These are phyloP conservation scores for Escallonia rubra DNA, from an alignment of 129 eudicot species.

Conservation along the genomic window DNA sequence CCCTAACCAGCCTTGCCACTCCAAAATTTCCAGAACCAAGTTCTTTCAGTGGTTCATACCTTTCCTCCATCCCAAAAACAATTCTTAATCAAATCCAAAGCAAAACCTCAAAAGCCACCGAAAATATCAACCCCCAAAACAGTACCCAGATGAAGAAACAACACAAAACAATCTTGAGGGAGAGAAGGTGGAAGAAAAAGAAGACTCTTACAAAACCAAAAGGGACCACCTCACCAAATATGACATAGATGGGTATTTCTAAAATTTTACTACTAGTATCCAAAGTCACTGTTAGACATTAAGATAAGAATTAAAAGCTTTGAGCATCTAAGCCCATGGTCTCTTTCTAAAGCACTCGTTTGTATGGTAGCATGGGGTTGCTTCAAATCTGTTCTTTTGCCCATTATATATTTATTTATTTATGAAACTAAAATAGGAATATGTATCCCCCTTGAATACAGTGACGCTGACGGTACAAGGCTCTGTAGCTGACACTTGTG, in stretches of 20 bases:
- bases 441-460: not conserved
- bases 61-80: constrained; percentile 42
- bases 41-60: constrained; percentile 55
- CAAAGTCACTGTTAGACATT: not conserved
- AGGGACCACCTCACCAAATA: constrained; percentile 18
- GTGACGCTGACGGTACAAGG: not conserved
- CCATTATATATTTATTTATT: no score
- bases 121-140: not conserved
- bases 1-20: constrained; percentile 62
- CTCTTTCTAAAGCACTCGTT: not conserved
- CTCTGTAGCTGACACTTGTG: constrained; percentile 10
- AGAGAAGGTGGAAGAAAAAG: constrained; percentile 15
- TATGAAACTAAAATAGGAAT: not conserved
- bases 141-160: constrained; percentile 7
- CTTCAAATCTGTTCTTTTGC: no score
- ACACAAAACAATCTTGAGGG: constrained; percentile 5
- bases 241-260: not conserved
- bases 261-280: not conserved
- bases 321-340: not conserved
- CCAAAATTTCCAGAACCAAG: constrained; percentile 68
- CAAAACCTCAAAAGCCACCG: not conserved
- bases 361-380: not conserved
- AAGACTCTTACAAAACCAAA: constrained; percentile 22
- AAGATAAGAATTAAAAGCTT: not conserved
- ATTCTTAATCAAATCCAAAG: not conserved